Percentiles rank a stretch among this genome's conserved stretches.
Conservation (phyloP, 73 alveolate species). For the Paramecium sonneborni region DNA sequence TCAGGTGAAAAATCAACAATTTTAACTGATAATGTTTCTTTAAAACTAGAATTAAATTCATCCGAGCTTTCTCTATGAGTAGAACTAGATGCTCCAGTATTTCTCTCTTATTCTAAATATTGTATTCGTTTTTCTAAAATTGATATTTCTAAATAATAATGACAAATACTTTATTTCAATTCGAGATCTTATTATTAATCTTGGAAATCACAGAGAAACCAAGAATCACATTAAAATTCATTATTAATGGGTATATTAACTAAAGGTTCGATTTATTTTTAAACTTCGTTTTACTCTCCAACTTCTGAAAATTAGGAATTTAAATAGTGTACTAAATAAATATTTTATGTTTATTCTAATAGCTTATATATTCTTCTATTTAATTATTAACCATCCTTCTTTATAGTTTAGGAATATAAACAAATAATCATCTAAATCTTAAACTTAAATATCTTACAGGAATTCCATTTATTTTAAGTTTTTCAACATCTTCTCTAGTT, state of each 20-base stretch:
- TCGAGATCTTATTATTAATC: neutral
- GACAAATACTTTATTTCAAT: neutral
- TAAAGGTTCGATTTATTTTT: neutral
- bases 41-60: conserved; percentile 13
- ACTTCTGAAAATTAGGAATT: neutral
- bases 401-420: conserved; percentile 8
- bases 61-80: conserved; percentile 25
- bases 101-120: conserved; percentile 40
- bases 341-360: neutral
- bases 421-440: conserved; percentile 32
- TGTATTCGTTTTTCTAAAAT: conserved; percentile 11
- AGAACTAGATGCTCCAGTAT: conserved; percentile 26
- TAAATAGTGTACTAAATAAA: conserved; percentile 42
- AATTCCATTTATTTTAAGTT: conserved; percentile 29
- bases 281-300: neutral
- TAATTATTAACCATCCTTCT: neutral
- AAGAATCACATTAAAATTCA: neutral
- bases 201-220: neutral
- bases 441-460: neutral
- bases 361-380: conserved; percentile 30
- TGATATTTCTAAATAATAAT: conserved; percentile 15
- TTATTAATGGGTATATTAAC: neutral
- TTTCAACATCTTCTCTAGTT: conserved; percentile 44
- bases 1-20: conserved; percentile 45
- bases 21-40: neutral